These are phyloP conservation scores for Alternaria metachromatica DNA, from an alignment of 2,329 filamentous ascomycete species.

Conservation along the genomic window DNA sequence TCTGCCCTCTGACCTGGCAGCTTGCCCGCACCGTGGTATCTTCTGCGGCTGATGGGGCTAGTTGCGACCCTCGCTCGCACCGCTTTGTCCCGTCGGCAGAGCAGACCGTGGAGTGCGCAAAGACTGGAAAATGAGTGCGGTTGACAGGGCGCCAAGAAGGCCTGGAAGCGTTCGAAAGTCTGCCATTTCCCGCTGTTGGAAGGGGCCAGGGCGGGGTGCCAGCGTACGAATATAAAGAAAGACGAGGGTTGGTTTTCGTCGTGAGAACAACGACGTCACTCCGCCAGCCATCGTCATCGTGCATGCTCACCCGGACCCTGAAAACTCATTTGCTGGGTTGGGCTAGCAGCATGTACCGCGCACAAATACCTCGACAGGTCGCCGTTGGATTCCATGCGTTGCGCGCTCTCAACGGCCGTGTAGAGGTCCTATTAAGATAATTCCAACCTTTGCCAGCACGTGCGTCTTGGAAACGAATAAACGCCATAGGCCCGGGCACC, in stretches of 20 bases:
- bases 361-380: background rate
- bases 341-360: slow-evolving; percentile 5
- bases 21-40: slow-evolving; percentile 19
- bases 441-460: background rate
- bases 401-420: background rate
- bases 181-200: slow-evolving; percentile 25
- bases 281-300: slow-evolving; percentile 34
- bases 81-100: slow-evolving; percentile 26
- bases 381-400: background rate
- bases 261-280: slow-evolving; percentile 32
- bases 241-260: slow-evolving; percentile 26
- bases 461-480: background rate
- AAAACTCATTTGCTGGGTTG: slow-evolving; percentile 4
- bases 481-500: slow-evolving; percentile 5
- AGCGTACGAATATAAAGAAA: slow-evolving; percentile 26
- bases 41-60: slow-evolving; percentile 31
- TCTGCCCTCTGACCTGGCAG: slow-evolving; percentile 19
- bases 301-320: slow-evolving; percentile 32
- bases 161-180: slow-evolving; percentile 42
- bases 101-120: slow-evolving; percentile 8
- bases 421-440: background rate
- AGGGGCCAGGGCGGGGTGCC: slow-evolving; percentile 25
- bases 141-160: slow-evolving; percentile 36
- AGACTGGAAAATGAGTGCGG: slow-evolving; percentile 19
- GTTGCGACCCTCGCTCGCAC: slow-evolving; percentile 15